phyloP scores from a whole-genome alignment of 2,329 filamentous ascomycete genomes.

The Fusarium euwallaceae region DNA sequence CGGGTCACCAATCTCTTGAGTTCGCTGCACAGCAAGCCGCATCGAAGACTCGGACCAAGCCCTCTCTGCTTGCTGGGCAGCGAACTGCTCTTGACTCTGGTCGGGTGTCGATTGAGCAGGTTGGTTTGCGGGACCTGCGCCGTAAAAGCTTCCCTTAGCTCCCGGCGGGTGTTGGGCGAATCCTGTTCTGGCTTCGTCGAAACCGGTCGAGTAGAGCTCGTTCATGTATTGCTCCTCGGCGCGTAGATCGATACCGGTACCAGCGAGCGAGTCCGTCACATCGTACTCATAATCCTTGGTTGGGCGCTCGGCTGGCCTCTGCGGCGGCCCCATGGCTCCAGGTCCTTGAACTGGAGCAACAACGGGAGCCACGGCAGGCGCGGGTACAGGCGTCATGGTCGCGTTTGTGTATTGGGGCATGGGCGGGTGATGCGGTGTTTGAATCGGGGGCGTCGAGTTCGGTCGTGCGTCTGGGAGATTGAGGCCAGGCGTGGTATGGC shows the following conservation, averaged over 20 bases:
- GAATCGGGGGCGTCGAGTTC: conserved; percentile 49
- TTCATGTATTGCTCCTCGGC: conserved; percentile 89
- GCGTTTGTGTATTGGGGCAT: conserved; percentile 45
- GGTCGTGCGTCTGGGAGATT: conserved; percentile 53
- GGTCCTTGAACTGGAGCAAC: conserved; percentile 45
- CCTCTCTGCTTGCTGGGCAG: conserved; percentile 73
- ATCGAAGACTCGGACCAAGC: conserved; percentile 76
- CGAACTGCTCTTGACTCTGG: conserved; percentile 72
- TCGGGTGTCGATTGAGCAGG: conserved; percentile 61
- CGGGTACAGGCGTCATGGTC: conserved; percentile 46
- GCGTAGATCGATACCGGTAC: conserved; percentile 87
- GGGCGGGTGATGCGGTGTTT: conserved; percentile 48
- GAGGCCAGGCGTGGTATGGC: conserved; percentile 52
- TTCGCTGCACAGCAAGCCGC: conserved; percentile 69
- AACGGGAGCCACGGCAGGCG: conserved; percentile 34
- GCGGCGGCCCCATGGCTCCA: conserved; percentile 68
- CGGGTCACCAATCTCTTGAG: conserved; percentile 79
- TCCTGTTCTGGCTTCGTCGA: conserved; percentile 65
- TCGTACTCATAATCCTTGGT: conserved; percentile 77
- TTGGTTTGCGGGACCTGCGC: conserved; percentile 75
- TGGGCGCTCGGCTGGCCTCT: conserved; percentile 71
- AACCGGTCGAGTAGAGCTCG: conserved; percentile 70
- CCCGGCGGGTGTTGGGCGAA: conserved; percentile 66
- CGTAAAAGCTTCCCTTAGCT: conserved; percentile 71
- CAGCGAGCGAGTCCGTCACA: conserved; percentile 84